Percentiles rank a stretch among this genome's conserved stretches.
phyloP scores from a whole-genome alignment of 148 eudicot species.

The Amaranthus cruentus region DNA sequence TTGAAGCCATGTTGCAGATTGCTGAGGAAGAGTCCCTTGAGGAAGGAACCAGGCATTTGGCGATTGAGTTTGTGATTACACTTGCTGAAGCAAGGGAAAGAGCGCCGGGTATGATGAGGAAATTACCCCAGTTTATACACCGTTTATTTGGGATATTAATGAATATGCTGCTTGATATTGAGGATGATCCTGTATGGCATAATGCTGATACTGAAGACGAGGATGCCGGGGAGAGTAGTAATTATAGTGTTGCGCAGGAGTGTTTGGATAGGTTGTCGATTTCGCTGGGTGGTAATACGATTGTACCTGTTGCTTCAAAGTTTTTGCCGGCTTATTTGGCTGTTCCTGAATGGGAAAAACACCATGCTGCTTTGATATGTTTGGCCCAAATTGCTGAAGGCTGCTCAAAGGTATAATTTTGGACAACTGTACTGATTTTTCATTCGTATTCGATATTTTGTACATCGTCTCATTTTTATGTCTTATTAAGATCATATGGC shows the following conservation, averaged over 20 bases:
- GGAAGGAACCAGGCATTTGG: constrained; percentile 75
- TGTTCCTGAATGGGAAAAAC: constrained; percentile 41
- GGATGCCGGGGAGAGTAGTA: constrained; percentile 36
- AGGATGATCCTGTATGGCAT: constrained; percentile 39
- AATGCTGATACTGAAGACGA: constrained; percentile 32
- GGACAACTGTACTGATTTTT: not conserved
- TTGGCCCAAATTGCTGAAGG: constrained; percentile 42
- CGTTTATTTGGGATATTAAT: constrained; percentile 41
- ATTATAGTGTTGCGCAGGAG: constrained; percentile 39
- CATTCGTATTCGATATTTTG: not conserved
- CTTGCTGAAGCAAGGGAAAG: constrained; percentile 47
- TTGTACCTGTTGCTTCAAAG: constrained; percentile 38
- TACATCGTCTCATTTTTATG: not conserved
- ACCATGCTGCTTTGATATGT: constrained; percentile 39
- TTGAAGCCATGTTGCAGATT: constrained; percentile 77
- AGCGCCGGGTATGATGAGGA: constrained; percentile 61
- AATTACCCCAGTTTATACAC: constrained; percentile 47
- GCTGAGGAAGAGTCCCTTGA: constrained; percentile 70
- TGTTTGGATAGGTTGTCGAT: constrained; percentile 42
- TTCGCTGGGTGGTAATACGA: constrained; percentile 39
- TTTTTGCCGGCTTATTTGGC: constrained; percentile 33
- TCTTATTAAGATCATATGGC: not conserved
- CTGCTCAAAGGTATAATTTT: constrained; percentile 31
- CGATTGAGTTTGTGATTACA: constrained; percentile 52
- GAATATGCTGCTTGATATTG: constrained; percentile 37